Evolutionary conservation across 2,329 filamentous ascomycete species (phyloP).

Genomic region (Penicillium sp.): DNA sequence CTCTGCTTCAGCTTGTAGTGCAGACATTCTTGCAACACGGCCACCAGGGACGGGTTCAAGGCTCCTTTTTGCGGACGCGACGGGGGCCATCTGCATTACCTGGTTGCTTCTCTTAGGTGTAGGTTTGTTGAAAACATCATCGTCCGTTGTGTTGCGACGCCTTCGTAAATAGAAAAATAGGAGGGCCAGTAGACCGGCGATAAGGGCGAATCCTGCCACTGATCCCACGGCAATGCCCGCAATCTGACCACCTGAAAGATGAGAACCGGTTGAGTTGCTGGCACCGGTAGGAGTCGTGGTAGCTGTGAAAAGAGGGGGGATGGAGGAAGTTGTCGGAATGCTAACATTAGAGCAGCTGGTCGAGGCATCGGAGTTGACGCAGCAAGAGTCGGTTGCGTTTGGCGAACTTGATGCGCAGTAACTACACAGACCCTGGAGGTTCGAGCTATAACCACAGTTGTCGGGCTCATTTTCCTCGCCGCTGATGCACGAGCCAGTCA

Average conservation of each 20-base stretch:
- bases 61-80: conserved; percentile 40
- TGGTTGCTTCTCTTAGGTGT: conserved; percentile 55
- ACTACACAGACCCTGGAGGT: conserved; percentile 71
- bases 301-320: conserved; percentile 57
- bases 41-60: conserved; percentile 79
- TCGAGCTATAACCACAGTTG: conserved; percentile 80
- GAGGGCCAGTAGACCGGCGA: conserved; percentile 61
- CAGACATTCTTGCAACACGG: conserved; percentile 92
- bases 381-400: conserved; percentile 95
- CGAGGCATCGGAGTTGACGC: conserved; percentile 74
- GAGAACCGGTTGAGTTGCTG: conserved; percentile 35
- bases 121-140: conserved; percentile 85
- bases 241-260: conserved; percentile 57
- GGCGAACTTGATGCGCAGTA: conserved; percentile 80
- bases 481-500: conserved; percentile 70
- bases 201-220: conserved; percentile 63
- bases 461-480: conserved; percentile 75
- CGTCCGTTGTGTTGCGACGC: conserved; percentile 51
- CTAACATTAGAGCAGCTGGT: conserved; percentile 69
- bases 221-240: conserved; percentile 50
- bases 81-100: conserved; percentile 39
- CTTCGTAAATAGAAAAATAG: conserved; percentile 59
- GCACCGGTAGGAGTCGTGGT: conserved; percentile 52
- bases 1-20: conserved; percentile 71
- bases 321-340: conserved; percentile 64